phyloP scores from a whole-genome alignment of 176 grass and related monocot species.

The Carex littledalei region DNA sequence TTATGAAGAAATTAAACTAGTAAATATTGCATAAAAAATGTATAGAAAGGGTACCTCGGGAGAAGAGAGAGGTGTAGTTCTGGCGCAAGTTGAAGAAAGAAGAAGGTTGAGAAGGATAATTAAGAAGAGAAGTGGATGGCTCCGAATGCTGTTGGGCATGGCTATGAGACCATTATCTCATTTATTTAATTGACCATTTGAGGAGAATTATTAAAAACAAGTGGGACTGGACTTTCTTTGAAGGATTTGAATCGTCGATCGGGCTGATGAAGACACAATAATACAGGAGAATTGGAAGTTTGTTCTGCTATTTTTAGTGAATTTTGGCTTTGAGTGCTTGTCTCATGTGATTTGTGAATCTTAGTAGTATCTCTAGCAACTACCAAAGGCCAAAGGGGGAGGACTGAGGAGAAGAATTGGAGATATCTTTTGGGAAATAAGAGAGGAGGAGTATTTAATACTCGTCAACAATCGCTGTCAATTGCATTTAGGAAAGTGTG shows the following conservation, averaged over 20 bases:
- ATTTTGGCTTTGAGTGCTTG: neutral
- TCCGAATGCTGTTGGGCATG: constrained; percentile 8
- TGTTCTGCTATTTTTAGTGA: neutral
- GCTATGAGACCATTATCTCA: constrained; percentile 1
- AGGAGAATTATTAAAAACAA: neutral
- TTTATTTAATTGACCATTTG: constrained; percentile 2
- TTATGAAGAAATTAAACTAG: neutral
- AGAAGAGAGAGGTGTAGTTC: constrained; percentile 16
- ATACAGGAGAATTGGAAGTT: neutral
- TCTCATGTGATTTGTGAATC: neutral
- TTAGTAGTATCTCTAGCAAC: neutral
- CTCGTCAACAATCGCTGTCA: constrained; percentile 21
- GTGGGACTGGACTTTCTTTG: neutral
- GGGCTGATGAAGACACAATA: neutral
- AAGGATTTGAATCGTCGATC: neutral
- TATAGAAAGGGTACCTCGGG: constrained; percentile 17
- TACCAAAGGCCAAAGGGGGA: neutral
- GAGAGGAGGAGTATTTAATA: constrained; percentile 4
- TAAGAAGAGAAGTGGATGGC: constrained; percentile 32
- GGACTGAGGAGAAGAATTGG: neutral
- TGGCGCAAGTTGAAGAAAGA: neutral
- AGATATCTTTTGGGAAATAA: neutral
- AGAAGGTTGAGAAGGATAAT: constrained; percentile 4
- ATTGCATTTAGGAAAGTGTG: constrained; percentile 13
- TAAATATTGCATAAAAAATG: neutral